phyloP scores from a whole-genome alignment of 1,139 yeast species.

The Saccharomyces hybrid region DNA sequence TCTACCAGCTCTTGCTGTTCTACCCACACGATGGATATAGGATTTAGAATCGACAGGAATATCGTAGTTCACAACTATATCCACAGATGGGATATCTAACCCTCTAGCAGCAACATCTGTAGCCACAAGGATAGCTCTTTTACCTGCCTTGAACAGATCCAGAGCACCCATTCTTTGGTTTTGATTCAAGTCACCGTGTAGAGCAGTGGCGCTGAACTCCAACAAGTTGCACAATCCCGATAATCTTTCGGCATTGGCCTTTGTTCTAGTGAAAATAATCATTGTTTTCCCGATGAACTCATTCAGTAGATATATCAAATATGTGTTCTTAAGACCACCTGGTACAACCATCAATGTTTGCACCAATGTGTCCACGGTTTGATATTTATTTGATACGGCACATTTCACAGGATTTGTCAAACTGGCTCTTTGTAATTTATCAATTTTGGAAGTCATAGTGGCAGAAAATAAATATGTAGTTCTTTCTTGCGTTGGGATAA shows the following conservation, averaged over 20 bases:
- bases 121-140: conserved; percentile 76
- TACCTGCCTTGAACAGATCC: conserved; percentile 84
- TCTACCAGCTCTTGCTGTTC: conserved; percentile 97
- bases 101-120: conserved; percentile 99
- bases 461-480: conserved; percentile 89
- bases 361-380: conserved; percentile 85
- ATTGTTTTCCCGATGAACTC: conserved; percentile 81
- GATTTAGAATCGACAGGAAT: conserved; percentile 98
- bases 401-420: conserved; percentile 82
- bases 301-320: conserved; percentile 69
- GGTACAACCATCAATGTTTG: conserved; percentile 90
- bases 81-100: conserved; percentile 91
- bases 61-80: conserved; percentile 84
- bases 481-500: conserved; percentile 66
- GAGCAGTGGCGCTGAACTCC: conserved; percentile 84
- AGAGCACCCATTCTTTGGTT: conserved; percentile 88
- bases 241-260: conserved; percentile 90
- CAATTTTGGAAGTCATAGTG: conserved; percentile 92
- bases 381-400: conserved; percentile 80
- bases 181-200: conserved; percentile 91
- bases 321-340: conserved; percentile 87
- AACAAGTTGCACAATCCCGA: conserved; percentile 72
- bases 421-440: conserved; percentile 89
- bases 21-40: conserved; percentile 92
- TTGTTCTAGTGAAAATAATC: conserved; percentile 87